Evolutionary conservation across 306 rosid species (phyloP).

Genomic region (Sicyos baderoa): DNA sequence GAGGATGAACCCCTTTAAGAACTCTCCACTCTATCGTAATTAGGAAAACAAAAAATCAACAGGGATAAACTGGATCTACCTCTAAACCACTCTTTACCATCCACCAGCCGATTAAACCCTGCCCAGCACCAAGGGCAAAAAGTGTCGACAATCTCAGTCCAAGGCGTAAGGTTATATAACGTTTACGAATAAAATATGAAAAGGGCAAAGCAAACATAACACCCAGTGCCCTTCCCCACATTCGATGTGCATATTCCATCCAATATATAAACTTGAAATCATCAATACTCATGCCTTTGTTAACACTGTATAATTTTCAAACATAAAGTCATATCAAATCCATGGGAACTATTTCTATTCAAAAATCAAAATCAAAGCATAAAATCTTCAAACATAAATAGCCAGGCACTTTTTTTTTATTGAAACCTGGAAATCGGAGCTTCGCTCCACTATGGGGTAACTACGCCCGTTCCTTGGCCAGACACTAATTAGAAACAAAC

Average conservation of each 20-base stretch:
- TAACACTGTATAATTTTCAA: constrained; percentile 28
- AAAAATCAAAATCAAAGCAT: constrained; percentile 3
- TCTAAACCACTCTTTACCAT: constrained; percentile 85
- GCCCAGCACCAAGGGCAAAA: constrained; percentile 79
- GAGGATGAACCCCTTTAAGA: constrained; percentile 24
- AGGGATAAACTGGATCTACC: constrained; percentile 22
- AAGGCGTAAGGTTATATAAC: constrained; percentile 68
- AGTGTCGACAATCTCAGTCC: constrained; percentile 65
- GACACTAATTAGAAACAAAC: not conserved
- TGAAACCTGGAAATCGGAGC: too few species aligned
- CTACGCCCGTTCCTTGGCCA: too few species aligned
- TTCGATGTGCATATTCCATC: constrained; percentile 85
- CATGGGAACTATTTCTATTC: constrained; percentile 3
- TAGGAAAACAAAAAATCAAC: constrained; percentile 19
- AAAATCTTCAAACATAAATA: not conserved
- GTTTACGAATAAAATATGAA: constrained; percentile 77
- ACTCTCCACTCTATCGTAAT: not conserved
- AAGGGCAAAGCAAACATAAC: constrained; percentile 82
- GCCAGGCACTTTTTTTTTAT: too few species aligned
- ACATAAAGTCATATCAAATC: not conserved
- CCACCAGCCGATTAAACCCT: constrained; percentile 95
- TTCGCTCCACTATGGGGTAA: too few species aligned
- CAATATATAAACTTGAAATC: constrained; percentile 44
- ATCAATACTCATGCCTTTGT: constrained; percentile 38
- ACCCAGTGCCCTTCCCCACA: constrained; percentile 93